phyloP scores from a whole-genome alignment of 495 filamentous ascomycete species.

The Clohesyomyces aquaticus region DNA sequence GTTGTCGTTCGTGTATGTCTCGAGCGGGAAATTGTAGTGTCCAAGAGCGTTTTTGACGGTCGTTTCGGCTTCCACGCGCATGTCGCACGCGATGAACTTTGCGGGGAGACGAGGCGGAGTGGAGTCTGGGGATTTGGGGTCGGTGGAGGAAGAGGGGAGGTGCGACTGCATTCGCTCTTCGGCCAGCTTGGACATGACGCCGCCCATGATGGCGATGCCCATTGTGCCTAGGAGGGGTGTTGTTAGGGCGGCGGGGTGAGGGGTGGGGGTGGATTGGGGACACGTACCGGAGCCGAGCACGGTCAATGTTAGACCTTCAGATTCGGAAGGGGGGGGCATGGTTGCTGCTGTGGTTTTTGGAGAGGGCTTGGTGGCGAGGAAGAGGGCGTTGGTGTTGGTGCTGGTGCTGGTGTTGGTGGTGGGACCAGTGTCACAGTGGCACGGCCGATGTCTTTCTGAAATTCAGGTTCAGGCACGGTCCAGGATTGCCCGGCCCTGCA shows the following conservation, averaged over 20 bases:
- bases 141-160: conserved; percentile 51
- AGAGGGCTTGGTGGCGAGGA: background rate
- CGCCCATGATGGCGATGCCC: conserved; percentile 81
- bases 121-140: conserved; percentile 57
- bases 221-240: conserved; percentile 62
- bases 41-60: conserved; percentile 64
- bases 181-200: conserved; percentile 70
- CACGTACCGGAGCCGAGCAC: conserved; percentile 75
- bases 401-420: background rate
- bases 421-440: background rate
- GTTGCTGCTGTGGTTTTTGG: background rate
- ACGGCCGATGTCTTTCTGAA: too few relatives aligned
- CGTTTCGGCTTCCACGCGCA: conserved; percentile 63
- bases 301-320: conserved; percentile 61
- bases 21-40: conserved; percentile 51
- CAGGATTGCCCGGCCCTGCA: too few relatives aligned
- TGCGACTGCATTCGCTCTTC: conserved; percentile 47
- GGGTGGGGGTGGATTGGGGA: conserved; percentile 25
- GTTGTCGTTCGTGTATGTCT: conserved; percentile 59
- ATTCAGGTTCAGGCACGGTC: too few relatives aligned
- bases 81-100: conserved; percentile 77
- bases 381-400: background rate
- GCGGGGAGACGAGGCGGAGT: conserved; percentile 63
- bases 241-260: conserved; percentile 16
- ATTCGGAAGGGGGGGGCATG: conserved; percentile 19